Percentiles rank a stretch among this genome's conserved stretches.
Conservation (phyloP, 208 protist species). For the Acanthamoeba lenticulata region DNA sequence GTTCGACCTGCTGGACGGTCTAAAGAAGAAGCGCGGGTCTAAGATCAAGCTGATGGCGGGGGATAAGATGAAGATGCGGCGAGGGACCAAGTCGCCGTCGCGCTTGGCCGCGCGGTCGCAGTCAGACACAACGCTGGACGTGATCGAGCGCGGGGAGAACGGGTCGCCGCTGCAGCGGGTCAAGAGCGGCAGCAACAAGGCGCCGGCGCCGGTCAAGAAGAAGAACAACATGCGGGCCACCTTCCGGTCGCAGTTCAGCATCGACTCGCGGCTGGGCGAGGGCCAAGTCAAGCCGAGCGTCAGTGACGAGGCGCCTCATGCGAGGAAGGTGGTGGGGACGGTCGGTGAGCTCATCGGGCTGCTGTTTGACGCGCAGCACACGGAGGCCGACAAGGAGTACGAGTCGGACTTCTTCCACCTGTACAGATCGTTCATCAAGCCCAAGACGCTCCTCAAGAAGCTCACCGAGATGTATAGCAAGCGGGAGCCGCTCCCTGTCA, state of each 20-base stretch:
- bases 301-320: no score
- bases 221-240: neutral
- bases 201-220: no score
- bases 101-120: no score
- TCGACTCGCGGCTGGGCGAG: neutral
- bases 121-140: neutral
- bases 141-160: neutral
- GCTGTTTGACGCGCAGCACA: neutral
- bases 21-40: neutral
- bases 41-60: neutral
- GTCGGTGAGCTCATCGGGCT: constrained; percentile 4
- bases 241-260: neutral
- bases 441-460: constrained; percentile 24
- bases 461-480: neutral
- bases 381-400: neutral
- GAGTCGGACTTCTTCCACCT: neutral
- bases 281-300: no score
- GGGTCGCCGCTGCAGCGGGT: neutral
- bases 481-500: neutral
- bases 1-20: neutral
- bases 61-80: neutral
- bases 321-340: neutral
- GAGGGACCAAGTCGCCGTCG: neutral
- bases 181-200: constrained; percentile 7
- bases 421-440: constrained; percentile 42